A percentile compares a stretch with the other conserved stretches of the same genome.
phyloP scores from a whole-genome alignment of 176 grass and related monocot genomes.

The Eragrostis nindensis region DNA sequence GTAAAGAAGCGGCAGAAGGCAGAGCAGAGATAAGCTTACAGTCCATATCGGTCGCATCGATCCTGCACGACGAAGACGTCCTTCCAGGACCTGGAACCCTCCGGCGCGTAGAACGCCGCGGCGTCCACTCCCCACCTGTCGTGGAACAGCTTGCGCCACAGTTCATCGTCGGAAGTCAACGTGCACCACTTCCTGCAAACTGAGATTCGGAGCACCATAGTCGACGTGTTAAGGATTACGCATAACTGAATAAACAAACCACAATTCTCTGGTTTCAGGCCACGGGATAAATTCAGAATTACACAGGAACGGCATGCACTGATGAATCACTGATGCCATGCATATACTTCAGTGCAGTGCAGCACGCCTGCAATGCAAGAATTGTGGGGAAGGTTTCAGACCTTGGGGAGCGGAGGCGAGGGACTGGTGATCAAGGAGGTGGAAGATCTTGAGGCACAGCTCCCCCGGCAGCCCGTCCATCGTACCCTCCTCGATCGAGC shows the following conservation, averaged over 20 bases:
- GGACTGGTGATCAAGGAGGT: slow-evolving; percentile 64
- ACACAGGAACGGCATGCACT: not conserved
- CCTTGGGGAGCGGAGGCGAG: slow-evolving; percentile 77
- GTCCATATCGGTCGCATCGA: slow-evolving; percentile 77
- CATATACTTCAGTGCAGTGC: not conserved
- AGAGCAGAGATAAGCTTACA: slow-evolving; percentile 51
- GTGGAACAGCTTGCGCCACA: slow-evolving; percentile 77
- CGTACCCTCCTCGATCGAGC: not conserved
- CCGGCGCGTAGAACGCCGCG: slow-evolving; percentile 70
- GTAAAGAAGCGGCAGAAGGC: not conserved
- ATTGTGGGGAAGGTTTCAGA: slow-evolving; percentile 16
- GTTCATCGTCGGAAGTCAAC: slow-evolving; percentile 70
- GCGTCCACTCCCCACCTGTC: slow-evolving; percentile 67
- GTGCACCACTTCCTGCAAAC: slow-evolving; percentile 85
- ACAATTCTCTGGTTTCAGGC: not conserved
- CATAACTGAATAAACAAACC: not conserved
- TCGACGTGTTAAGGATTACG: not conserved
- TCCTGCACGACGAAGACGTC: slow-evolving; percentile 80
- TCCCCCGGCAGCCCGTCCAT: slow-evolving; percentile 69
- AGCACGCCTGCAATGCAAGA: not conserved
- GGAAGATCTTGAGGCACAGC: slow-evolving; percentile 80
- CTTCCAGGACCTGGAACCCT: slow-evolving; percentile 72
- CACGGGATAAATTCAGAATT: not conserved
- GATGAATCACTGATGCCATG: not conserved
- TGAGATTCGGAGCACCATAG: slow-evolving; percentile 17